Conservation (phyloP, 768 basidiomycete species). For the Lactarius quietus region DNA sequence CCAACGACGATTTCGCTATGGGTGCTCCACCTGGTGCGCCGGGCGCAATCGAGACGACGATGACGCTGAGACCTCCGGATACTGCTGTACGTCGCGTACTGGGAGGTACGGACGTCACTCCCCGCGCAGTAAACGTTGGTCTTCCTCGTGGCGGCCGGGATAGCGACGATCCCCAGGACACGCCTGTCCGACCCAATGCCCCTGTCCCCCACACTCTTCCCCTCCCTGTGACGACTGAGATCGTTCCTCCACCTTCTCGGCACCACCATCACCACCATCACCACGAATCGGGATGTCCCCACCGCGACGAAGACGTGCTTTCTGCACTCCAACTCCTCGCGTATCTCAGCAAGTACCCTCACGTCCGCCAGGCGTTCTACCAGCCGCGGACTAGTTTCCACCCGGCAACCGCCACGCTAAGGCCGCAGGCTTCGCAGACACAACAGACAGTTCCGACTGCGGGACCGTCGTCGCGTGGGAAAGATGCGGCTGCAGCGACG, state of each 20-base stretch:
- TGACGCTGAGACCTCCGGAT: conserved; percentile 28
- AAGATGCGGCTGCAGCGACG: neutral
- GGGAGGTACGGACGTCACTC: conserved; percentile 46
- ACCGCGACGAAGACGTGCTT: conserved; percentile 92
- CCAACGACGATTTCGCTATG: conserved; percentile 88
- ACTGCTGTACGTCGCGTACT: conserved; percentile 29
- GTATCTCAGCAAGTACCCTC: conserved; percentile 96
- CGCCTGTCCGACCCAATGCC: conserved; percentile 24
- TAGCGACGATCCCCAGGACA: conserved; percentile 26
- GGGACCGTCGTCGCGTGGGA: conserved; percentile 21
- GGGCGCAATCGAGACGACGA: conserved; percentile 54
- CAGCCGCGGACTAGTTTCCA: conserved; percentile 81
- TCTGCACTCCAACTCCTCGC: conserved; percentile 89
- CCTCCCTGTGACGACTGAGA: conserved; percentile 21
- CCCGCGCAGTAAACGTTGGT: conserved; percentile 56
- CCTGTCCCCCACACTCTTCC: conserved; percentile 22
- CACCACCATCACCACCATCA: conserved; percentile 37
- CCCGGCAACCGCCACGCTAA: conserved; percentile 52
- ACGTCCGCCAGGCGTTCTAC: conserved; percentile 94
- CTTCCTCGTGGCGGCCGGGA: conserved; percentile 40
- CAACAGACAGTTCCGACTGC: conserved; percentile 16
- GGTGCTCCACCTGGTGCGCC: conserved; percentile 91
- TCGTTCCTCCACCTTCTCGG: conserved; percentile 24
- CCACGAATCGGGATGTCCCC: conserved; percentile 52
- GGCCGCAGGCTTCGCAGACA: conserved; percentile 27